phyloP scores from a whole-genome alignment of 345 rosid genomes.

The Melaleuca quinquenervia region DNA sequence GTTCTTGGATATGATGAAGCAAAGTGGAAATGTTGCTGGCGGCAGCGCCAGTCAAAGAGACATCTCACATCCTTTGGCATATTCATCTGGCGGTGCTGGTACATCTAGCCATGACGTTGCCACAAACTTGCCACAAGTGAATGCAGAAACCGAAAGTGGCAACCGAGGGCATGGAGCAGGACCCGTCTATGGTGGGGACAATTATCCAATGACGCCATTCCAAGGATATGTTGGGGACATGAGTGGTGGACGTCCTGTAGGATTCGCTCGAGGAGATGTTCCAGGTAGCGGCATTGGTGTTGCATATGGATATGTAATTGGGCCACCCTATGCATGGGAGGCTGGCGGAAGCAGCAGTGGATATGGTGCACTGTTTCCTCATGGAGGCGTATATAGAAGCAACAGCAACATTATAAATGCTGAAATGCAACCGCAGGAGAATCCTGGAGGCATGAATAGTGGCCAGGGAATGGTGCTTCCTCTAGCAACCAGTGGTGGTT shows the following conservation, averaged over 20 bases:
- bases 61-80: neutral
- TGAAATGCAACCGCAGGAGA: neutral
- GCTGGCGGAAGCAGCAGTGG: neutral
- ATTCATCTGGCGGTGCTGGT: neutral
- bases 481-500: neutral
- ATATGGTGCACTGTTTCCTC: neutral
- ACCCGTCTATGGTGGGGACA: constrained; percentile 10
- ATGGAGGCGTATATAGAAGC: neutral
- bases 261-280: neutral
- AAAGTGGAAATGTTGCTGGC: neutral
- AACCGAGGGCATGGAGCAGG: neutral
- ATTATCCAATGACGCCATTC: constrained; percentile 3
- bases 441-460: neutral
- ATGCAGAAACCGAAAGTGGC: neutral
- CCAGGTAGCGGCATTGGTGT: neutral
- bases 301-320: neutral
- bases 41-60: neutral
- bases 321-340: neutral
- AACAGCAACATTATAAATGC: neutral
- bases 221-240: neutral
- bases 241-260: neutral
- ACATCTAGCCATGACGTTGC: neutral
- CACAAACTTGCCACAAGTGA: neutral
- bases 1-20: neutral
- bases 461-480: neutral